Evolutionary conservation across 1,139 yeast species (phyloP).

Genomic region (Wickerhamomyces sp.): DNA sequence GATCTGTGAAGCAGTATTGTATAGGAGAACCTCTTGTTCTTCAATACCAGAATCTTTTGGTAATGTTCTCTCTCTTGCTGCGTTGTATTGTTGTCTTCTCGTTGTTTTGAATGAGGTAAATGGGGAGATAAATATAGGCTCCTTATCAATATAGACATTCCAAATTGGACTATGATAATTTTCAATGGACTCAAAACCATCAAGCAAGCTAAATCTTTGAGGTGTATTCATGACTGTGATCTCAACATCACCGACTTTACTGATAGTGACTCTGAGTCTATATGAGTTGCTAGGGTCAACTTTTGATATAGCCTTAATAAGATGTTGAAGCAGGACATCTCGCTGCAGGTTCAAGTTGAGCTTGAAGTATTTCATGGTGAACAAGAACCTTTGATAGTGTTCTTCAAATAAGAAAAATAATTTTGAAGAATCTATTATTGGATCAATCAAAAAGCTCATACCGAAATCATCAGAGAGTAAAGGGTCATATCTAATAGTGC

Average conservation of each 20-base stretch:
- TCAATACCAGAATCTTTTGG: conserved; percentile 32
- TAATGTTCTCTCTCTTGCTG: conserved; percentile 46
- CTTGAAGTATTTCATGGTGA: conserved; percentile 50
- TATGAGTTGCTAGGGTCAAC: conserved; percentile 34
- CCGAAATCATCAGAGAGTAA: conserved; percentile 9
- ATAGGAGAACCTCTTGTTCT: conserved; percentile 66
- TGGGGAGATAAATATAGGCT: conserved; percentile 54
- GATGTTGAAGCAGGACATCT: conserved; percentile 37
- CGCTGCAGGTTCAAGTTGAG: conserved; percentile 42
- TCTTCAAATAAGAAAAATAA: conserved; percentile 59
- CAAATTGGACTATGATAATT: conserved; percentile 34
- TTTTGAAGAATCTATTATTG: conserved; percentile 24
- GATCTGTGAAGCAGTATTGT: conserved; percentile 53
- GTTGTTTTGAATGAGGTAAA: conserved; percentile 92
- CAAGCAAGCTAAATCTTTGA: conserved; percentile 36
- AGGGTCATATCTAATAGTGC: conserved; percentile 76
- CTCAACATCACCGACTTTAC: conserved; percentile 42
- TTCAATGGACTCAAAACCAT: conserved; percentile 33
- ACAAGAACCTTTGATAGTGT: conserved; percentile 57
- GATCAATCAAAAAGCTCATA: conserved; percentile 5
- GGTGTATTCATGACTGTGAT: conserved; percentile 45
- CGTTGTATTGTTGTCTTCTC: conserved; percentile 54
- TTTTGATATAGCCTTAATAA: conserved; percentile 38
- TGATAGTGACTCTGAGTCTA: conserved; percentile 55
- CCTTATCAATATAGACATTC: conserved; percentile 58